Base-by-base conservation (phyloP, 140 eudicot genomes). In the Bidens hawaiensis region DNA sequence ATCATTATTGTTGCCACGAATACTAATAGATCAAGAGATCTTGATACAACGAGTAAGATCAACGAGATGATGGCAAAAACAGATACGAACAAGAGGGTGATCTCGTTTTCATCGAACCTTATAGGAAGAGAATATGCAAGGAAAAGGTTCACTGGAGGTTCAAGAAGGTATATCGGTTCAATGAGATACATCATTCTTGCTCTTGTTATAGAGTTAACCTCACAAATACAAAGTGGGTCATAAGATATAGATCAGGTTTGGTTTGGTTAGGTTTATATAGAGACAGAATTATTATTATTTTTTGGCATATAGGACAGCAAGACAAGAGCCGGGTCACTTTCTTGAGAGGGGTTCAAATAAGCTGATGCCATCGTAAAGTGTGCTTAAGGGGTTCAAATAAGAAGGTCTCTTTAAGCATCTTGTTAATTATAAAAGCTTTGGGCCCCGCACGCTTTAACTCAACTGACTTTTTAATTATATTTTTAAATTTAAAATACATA, bases 71-170 rank as follows among this genome's bases (percentile, higher is more conserved):
- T 21, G 41, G 30, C 18, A 28, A 69, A 30, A 47, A 58, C 5
- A 13, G 42, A 69, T 33, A 49, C 15, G 40, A 69, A 69, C 34
- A 58, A 46, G 18, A 58, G 9, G 16, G 16, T 30, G 60, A 69
- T 28, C 59, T 69, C 75, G 33, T 60, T 59, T 38, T 69, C 75
- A 31, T 69, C 38, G 33, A 69, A 69, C 15, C 36, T 46, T n/a
- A 69, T 46, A 30, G 75, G 68, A 17, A 59, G 40, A 5, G 41
- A 56, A 54, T 40, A 67, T 2, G 64, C 16, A 52, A 53, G 60
- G 17, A 59, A 47, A 69, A 59, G 11, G 14, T 59, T 59, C 3
- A 69, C 33, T 2, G 42, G 6, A 27, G 19, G 23, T 21, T 45
- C 57, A 11, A 59, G 27, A 46, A 59, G 23, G 51, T 21, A 31